phyloP scores from a whole-genome alignment of 2,329 filamentous ascomycete species.

The Juglanconis sp. region DNA sequence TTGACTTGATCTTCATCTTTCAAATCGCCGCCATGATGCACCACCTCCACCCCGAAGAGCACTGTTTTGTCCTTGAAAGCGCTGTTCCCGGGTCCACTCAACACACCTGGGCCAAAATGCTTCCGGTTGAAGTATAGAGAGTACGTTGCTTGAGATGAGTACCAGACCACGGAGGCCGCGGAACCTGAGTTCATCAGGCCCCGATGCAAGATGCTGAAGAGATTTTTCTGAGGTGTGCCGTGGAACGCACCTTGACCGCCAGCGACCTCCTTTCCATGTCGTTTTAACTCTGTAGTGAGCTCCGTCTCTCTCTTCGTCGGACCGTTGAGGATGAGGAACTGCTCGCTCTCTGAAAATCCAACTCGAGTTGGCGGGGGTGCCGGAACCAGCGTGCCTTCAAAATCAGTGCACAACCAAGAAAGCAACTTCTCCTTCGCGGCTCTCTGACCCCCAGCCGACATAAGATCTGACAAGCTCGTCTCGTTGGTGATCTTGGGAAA shows the following conservation, averaged over 20 bases:
- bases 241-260: neutral
- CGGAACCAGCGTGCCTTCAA: neutral
- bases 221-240: neutral
- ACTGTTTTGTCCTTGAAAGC: neutral
- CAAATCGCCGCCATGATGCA: neutral
- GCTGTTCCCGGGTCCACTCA: neutral
- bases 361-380: neutral
- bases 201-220: neutral
- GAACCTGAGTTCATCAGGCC: neutral
- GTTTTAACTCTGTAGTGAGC: neutral
- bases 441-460: neutral
- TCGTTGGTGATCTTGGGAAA: neutral
- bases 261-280: neutral
- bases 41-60: neutral
- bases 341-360: neutral
- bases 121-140: neutral
- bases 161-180: neutral
- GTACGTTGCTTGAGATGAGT: neutral
- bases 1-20: neutral
- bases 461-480: neutral
- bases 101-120: neutral
- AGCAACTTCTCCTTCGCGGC: neutral
- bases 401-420: neutral
- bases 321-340: neutral
- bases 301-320: neutral